phyloP scores from a whole-genome alignment of 2,329 filamentous ascomycete species.

The Epichloe bromicola region DNA sequence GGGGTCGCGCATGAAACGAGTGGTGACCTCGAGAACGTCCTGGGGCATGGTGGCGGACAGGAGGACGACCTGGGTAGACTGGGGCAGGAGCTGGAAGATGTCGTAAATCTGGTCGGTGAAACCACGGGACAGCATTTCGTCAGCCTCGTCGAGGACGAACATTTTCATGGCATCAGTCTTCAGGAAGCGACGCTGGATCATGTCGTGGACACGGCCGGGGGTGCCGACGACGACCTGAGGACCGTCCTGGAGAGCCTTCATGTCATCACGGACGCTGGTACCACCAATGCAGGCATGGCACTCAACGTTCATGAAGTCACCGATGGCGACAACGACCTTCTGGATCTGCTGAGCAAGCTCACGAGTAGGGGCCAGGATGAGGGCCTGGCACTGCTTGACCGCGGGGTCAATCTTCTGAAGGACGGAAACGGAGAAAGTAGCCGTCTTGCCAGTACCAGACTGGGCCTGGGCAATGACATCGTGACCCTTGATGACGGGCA shows the following conservation, averaged over 20 bases:
- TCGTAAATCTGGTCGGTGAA: constrained; percentile 99
- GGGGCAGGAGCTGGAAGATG: constrained; percentile 97
- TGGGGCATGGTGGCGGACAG: constrained; percentile 98
- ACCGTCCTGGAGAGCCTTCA: constrained; percentile 92
- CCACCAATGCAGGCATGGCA: constrained; percentile 99
- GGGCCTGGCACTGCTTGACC: constrained; percentile 93
- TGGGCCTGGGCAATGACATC: constrained; percentile 99
- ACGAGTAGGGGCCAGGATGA: constrained; percentile 95
- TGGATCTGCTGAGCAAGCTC: constrained; percentile 99
- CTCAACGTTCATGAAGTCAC: constrained; percentile 98
- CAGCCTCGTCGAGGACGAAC: constrained; percentile 98
- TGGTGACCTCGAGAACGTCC: constrained; percentile 97
- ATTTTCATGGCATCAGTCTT: constrained; percentile 99
- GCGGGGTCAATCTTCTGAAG: constrained; percentile 96
- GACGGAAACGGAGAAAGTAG: constrained; percentile 97
- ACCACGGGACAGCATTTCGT: constrained; percentile 98
- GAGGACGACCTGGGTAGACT: constrained; percentile 96
- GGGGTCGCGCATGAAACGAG: constrained; percentile 99
- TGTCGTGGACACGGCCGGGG: constrained; percentile 95
- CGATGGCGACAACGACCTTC: constrained; percentile 96
- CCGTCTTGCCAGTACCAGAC: constrained; percentile 99
- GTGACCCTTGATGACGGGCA: constrained; percentile 99
- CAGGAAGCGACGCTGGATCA: constrained; percentile 96
- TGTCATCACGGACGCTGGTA: constrained; percentile 95
- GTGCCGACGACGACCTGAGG: constrained; percentile 97